Percentiles rank a stretch among this genome's conserved stretches.
Evolutionary conservation across 2,329 filamentous ascomycete genomes (phyloP).

Genomic region (Eurotiales sp.): DNA sequence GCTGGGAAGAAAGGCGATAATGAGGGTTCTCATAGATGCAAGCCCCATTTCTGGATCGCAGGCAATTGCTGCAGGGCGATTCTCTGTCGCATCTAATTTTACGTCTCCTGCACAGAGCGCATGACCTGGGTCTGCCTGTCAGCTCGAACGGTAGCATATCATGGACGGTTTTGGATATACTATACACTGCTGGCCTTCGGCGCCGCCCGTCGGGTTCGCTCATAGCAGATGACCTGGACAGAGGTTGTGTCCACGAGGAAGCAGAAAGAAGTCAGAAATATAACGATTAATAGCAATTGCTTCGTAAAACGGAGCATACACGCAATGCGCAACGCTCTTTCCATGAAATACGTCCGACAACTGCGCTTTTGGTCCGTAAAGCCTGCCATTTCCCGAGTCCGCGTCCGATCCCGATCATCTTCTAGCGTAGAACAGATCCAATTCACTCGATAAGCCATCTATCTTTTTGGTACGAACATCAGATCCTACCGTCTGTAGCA

Average conservation of each 20-base stretch:
- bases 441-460: no score
- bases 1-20: slow-evolving; percentile 15
- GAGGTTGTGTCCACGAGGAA: no score
- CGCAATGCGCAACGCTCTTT: no score
- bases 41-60: slow-evolving; percentile 50
- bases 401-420: no score
- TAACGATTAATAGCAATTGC: no score
- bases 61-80: slow-evolving; percentile 57
- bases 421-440: no score
- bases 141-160: slow-evolving; percentile 5
- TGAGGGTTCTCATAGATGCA: slow-evolving; percentile 48
- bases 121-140: slow-evolving; percentile 41
- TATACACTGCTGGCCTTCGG: slow-evolving; percentile 45
- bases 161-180: slow-evolving; percentile 6
- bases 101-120: slow-evolving; percentile 55
- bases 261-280: no score
- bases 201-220: slow-evolving; percentile 33
- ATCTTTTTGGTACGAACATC: no score
- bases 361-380: slow-evolving; percentile 23
- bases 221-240: neutral
- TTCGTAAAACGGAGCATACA: no score
- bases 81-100: slow-evolving; percentile 62
- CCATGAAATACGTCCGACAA: slow-evolving; percentile 11
- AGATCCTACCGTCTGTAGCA: no score
- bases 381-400: no score